Percentiles rank a stretch among this genome's conserved stretches.
These are phyloP conservation scores for Obelidium mucronatum DNA, from an alignment of 192 early-diverging fungal species.

Conservation along the genomic window DNA sequence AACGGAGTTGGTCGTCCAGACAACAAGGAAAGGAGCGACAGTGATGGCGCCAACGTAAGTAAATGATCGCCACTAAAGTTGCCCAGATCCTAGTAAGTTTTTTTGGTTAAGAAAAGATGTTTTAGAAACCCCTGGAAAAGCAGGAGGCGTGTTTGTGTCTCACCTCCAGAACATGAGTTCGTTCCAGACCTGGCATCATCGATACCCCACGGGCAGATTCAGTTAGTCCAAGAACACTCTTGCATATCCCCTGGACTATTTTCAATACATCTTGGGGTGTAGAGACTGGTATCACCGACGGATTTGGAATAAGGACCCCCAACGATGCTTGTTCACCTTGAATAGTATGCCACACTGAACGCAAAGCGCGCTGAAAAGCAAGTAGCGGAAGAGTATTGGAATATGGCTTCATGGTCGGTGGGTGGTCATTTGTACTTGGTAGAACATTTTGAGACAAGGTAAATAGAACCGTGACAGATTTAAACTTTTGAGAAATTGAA, in stretches of 20 bases:
- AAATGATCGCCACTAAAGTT: background rate
- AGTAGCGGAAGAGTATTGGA: slow-evolving; percentile 6
- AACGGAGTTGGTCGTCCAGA: slow-evolving; percentile 15
- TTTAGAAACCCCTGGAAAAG: too few relatives aligned
- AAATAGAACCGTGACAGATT: too few relatives aligned
- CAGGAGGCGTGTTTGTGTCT: too few relatives aligned
- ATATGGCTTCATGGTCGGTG: too few relatives aligned
- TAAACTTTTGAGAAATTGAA: too few relatives aligned
- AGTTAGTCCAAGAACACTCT: too few relatives aligned
- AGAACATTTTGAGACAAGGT: too few relatives aligned
- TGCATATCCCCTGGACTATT: too few relatives aligned
- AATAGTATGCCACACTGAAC: background rate
- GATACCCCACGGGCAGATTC: background rate
- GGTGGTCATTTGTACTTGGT: too few relatives aligned
- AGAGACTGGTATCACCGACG: background rate
- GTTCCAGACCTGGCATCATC: background rate
- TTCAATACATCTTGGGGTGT: background rate
- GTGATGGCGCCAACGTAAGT: background rate
- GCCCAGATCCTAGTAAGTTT: background rate
- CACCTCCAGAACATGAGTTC: background rate
- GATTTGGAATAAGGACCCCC: background rate
- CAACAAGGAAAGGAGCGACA: background rate
- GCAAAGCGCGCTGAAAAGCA: slow-evolving; percentile 9
- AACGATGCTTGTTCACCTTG: background rate
- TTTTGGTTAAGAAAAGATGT: background rate